Base-by-base conservation (phyloP, 768 basidiomycete species). In the Polyporus arcularius region DNA sequence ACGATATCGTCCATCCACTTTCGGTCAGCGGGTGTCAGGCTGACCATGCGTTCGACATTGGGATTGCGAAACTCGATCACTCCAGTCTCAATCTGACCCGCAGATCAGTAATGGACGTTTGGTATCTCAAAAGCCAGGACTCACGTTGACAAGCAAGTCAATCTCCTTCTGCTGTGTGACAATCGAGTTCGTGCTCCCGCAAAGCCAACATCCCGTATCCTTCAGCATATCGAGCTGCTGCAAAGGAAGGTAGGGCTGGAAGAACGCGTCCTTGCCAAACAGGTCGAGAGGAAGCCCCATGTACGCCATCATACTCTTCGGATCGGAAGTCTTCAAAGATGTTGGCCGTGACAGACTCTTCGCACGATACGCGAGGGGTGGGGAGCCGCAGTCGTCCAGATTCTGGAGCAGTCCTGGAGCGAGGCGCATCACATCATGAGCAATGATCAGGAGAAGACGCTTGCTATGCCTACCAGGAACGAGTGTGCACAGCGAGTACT, bases 1-100 rank as follows among this genome's bases (percentile, higher is more conserved):
- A 96, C 83, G 57, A 96, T 86, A 66, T 96, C 94, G 69, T 98
- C 96, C 84, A 98, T 93, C 97, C 97, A 99, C 73, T 92, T 96
- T 60, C 96, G 79, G 72, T 98, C 97, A 0, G 96, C 94, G 0
- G 97, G 80, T 2, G 96, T 98, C 65, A 99, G 76, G 5, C 84
- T 85, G 21, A 89, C 85, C 38, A 88, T 78, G 31, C 90, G 82
- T 65, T 96, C 95, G 6, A 97, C 70, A 68, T 82, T 86, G 4
- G 87, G 84, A 71, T 98, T 88, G 42, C 89, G 81, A 76, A 97
- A 95, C 67, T 98, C 96, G 59, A 98, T 85, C 2, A 80, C 76
- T 5, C 89, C 92, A 0, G 87, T 89, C 70, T 98, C 97, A 38
- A 92, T 88, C 94, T 97, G 31, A n/a, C 2, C n/a, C 4, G 64